Evolutionary conservation across 805 yeast species (phyloP), one percentile per base, ranked within the genome.

Genomic region (Kurtzmaniella fragi): DNA sequence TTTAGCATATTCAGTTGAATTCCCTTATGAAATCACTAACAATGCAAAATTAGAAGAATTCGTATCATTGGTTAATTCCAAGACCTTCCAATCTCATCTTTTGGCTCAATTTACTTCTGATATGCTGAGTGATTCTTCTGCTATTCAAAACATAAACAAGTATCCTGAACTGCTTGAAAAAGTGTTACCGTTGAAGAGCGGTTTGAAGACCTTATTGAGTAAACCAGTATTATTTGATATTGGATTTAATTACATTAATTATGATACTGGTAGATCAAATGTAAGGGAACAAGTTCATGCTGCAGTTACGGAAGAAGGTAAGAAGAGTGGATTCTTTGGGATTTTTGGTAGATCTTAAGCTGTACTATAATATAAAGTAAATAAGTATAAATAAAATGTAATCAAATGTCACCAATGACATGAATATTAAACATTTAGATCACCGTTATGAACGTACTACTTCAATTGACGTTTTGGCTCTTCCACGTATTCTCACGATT

Each of bases 201-300:
- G 57, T 35, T 45, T 64, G 9, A 53, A 46, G 15, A 32, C 39
- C 15, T 77, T 85, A 1, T 73, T 80, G 38, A 77, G 82, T 41
- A 91, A 93, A 61, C 96, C 99, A 0, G 95, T 89, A 8, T 74
- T 90, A 52, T 93, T 88, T 52, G 99, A 91, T 57, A 70, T 87
- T 47, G 98, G 95, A 0, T 90, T 71, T 68, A 90, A 89, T 57
- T 89, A 85, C 54, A 74, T 90, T 38, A 69, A 71, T 28, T 81
- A 80, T 52, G 67, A 63, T 30, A 38, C 54, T 37, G 63, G 56
- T 9, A 51, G 51, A 25, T 41, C 40, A 27, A 42, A 44, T 13
- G n/a, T 28, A n/a, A 23, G 26, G 13, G 36, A 13, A 14, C n/a
- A 28, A n/a, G 28, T 52, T 29, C 32, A 42, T 35, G 37, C 45